Percentiles rank a stretch among this genome's conserved stretches.
Conservation (phyloP, 225 moss, liverwort and hornwort species). For the Marchantia polymorpha region DNA sequence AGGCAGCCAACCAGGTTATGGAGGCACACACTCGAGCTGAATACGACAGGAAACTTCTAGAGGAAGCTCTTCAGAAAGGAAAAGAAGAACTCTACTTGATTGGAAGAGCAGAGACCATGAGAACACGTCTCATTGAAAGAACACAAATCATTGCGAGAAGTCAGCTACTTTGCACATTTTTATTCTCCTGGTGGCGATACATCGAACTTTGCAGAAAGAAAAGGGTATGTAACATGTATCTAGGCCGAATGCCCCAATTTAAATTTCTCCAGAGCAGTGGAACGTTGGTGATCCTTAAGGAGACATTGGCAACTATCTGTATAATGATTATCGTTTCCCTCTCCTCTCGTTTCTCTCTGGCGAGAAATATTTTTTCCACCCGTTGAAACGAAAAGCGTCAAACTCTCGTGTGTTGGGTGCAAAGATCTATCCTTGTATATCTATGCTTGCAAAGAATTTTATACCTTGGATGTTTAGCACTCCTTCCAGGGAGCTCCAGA, state of each 20-base stretch:
- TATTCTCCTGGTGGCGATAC: slow-evolving; percentile 70
- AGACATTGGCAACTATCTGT: not conserved
- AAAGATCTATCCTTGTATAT: too few relatives aligned
- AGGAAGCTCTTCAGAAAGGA: slow-evolving; percentile 58
- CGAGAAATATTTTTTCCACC: too few relatives aligned
- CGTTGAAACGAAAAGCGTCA: too few relatives aligned
- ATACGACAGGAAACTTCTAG: slow-evolving; percentile 61
- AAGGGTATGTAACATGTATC: slow-evolving; percentile 34
- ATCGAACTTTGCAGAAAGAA: slow-evolving; percentile 50
- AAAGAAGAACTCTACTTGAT: slow-evolving; percentile 68
- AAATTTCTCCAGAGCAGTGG: too few relatives aligned
- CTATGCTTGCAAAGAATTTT: not conserved
- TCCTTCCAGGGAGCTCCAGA: too few relatives aligned
- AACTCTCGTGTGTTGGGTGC: too few relatives aligned
- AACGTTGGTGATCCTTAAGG: not conserved
- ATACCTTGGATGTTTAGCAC: not conserved
- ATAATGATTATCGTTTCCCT: not conserved
- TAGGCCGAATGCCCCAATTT: too few relatives aligned
- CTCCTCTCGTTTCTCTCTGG: too few relatives aligned
- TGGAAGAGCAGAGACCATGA: slow-evolving; percentile 63
- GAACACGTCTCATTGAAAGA: slow-evolving; percentile 69
- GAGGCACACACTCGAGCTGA: slow-evolving; percentile 56
- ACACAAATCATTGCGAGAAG: slow-evolving; percentile 61
- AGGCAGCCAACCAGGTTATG: slow-evolving; percentile 70
- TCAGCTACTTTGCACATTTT: slow-evolving; percentile 47